phyloP scores from a whole-genome alignment of 441 rosid genomes.

The Viola pubescens region DNA sequence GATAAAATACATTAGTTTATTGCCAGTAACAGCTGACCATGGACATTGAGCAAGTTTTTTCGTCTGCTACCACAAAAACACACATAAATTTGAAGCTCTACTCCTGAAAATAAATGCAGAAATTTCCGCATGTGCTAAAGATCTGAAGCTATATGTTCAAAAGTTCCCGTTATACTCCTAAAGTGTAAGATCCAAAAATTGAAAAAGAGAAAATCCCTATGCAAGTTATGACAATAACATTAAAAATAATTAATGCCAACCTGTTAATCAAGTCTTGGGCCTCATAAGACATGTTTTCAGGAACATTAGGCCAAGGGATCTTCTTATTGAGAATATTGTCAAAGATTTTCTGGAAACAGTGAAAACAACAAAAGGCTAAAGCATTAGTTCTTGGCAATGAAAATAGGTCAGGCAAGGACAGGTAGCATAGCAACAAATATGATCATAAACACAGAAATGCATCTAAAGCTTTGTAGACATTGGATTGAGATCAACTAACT shows the following conservation, averaged over 20 bases:
- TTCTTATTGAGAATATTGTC: conserved; percentile 78
- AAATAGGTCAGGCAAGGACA: neutral
- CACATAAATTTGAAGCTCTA: too few relatives aligned
- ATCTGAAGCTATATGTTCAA: too few relatives aligned
- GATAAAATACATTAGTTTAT: too few relatives aligned
- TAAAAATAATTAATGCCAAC: conserved; percentile 24
- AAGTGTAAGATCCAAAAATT: neutral
- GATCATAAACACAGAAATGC: too few relatives aligned
- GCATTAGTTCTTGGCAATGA: neutral
- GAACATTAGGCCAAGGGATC: conserved; percentile 75
- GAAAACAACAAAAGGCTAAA: conserved; percentile 16
- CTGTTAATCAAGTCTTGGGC: conserved; percentile 79
- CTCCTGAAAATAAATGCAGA: too few relatives aligned
- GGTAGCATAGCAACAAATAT: too few relatives aligned
- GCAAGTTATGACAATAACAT: neutral
- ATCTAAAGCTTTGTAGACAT: too few relatives aligned
- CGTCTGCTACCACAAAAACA: too few relatives aligned
- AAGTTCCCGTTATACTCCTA: neutral
- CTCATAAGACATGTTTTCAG: conserved; percentile 60
- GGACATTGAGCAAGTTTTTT: neutral
- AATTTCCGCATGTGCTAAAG: too few relatives aligned
- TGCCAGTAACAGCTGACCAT: neutral
- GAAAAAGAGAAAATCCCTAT: neutral
- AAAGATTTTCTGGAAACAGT: conserved; percentile 53
- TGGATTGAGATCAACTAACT: too few relatives aligned